Evolutionary conservation across 176 grass and related monocot genomes (phyloP), one percentile per base, ranked within the genome.

Genomic region (Rhynchospora pubera): DNA sequence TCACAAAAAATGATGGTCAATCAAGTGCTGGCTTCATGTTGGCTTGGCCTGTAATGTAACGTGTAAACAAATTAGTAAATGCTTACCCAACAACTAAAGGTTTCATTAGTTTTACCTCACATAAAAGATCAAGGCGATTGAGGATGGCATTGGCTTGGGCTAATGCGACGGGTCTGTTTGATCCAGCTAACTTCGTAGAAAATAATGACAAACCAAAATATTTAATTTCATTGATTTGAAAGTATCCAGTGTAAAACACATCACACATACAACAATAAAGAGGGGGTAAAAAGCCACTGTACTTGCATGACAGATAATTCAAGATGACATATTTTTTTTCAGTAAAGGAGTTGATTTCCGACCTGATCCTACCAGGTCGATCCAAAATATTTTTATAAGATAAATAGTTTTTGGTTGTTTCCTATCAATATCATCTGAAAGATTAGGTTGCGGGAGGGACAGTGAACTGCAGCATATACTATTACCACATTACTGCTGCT

Each of bases 61-160:
- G 22, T 75, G 48, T 52, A 66, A 13, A 53, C 53, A 75, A 75
- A 53, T 75, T 24, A 53, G 22, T 75, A 28, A 28, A 64, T 59
- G 62, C 55, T 59, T 14, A 64, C 21, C 68, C 62, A 15, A 77
- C 32, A 76, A 62, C 12, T 22, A 23, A 71, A 21, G 8, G 5
- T 57, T n/a, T 79, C 15, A 64, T 76, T 15, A 22, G 79, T 65
- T 83, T 74, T 60, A 95, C 96, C 92, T 95, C 96, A 66, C 87
- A 93, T 79, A 93, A 19, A 85, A 95, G 96, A 91, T 98, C 96
- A 82, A 94, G 80, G 61, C 96, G 89, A 87, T 94, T 91, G 78
- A 98, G 92, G 60, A 93, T 73, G 19, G 96, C 91, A 63, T 98
- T 98, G 74, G 96, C 96, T 91, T 98, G 92, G 55, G 96, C 92